Evolutionary conservation across 768 basidiomycete genomes (phyloP).

Genomic region (Suillus occidentalis): DNA sequence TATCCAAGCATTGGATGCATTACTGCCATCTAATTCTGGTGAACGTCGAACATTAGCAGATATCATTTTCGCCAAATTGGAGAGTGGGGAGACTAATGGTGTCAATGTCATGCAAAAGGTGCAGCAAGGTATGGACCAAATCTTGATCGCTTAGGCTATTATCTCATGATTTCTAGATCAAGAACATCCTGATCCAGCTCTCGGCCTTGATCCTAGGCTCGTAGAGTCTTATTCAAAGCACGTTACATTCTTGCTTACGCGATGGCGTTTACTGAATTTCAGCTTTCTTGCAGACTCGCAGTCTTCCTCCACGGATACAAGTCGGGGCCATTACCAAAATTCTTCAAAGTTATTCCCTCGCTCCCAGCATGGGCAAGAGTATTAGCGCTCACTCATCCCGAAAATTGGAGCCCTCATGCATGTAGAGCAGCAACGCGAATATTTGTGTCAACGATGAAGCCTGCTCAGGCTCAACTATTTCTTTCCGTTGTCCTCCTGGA

Average conservation of each 20-base stretch:
- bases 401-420: constrained; percentile 95
- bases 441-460: constrained; percentile 96
- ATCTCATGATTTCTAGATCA: constrained; percentile 35
- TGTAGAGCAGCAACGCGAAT: constrained; percentile 92
- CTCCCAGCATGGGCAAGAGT: constrained; percentile 95
- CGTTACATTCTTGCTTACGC: constrained; percentile 28
- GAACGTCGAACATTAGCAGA: constrained; percentile 91
- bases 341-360: constrained; percentile 97
- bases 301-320: constrained; percentile 84
- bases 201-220: constrained; percentile 88
- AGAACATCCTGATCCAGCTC: constrained; percentile 72
- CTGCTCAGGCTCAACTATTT: constrained; percentile 89
- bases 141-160: not conserved
- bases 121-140: constrained; percentile 46
- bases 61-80: constrained; percentile 93
- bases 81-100: constrained; percentile 53
- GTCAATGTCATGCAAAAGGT: constrained; percentile 60
- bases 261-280: constrained; percentile 6
- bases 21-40: constrained; percentile 72
- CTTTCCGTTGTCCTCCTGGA: constrained; percentile 90
- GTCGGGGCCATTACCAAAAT: constrained; percentile 91
- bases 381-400: constrained; percentile 87
- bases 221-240: constrained; percentile 93
- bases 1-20: constrained; percentile 78
- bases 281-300: constrained; percentile 62